Conservation (phyloP, 108 stramenopile genomes). For the Skeletonema grethae region DNA sequence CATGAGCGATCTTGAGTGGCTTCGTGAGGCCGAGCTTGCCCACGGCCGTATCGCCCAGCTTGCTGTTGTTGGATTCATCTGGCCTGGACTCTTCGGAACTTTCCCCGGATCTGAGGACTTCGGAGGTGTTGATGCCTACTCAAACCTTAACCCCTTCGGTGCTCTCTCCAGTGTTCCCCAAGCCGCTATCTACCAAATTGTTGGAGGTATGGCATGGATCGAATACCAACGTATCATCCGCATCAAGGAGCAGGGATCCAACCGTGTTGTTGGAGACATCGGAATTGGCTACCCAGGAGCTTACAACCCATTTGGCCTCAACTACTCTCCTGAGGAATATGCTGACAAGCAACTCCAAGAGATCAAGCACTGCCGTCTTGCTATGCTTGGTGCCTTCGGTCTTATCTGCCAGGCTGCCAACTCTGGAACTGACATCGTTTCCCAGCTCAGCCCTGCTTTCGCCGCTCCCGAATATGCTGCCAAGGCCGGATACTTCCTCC, state of each 20-base stretch:
- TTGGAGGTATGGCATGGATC: conserved; percentile 79
- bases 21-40: conserved; percentile 95
- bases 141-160: conserved; percentile 90
- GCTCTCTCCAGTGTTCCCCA: conserved; percentile 84
- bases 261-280: conserved; percentile 87
- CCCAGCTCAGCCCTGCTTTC: conserved; percentile 89
- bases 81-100: conserved; percentile 92
- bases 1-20: conserved; percentile 83
- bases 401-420: conserved; percentile 81
- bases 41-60: conserved; percentile 98
- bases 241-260: conserved; percentile 78
- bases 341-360: conserved; percentile 94
- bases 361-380: conserved; percentile 97
- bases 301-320: conserved; percentile 92
- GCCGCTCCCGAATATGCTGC: conserved; percentile 71
- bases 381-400: conserved; percentile 94
- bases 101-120: conserved; percentile 90
- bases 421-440: conserved; percentile 77
- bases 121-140: conserved; percentile 92
- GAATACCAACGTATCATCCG: conserved; percentile 87
- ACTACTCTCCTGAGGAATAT: conserved; percentile 96
- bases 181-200: conserved; percentile 86
- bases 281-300: conserved; percentile 90
- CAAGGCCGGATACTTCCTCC: conserved; percentile 93
- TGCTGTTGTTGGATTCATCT: conserved; percentile 95